These are phyloP conservation scores for Artemisia argyi DNA, from an alignment of 129 eudicot species.

Conservation along the genomic window DNA sequence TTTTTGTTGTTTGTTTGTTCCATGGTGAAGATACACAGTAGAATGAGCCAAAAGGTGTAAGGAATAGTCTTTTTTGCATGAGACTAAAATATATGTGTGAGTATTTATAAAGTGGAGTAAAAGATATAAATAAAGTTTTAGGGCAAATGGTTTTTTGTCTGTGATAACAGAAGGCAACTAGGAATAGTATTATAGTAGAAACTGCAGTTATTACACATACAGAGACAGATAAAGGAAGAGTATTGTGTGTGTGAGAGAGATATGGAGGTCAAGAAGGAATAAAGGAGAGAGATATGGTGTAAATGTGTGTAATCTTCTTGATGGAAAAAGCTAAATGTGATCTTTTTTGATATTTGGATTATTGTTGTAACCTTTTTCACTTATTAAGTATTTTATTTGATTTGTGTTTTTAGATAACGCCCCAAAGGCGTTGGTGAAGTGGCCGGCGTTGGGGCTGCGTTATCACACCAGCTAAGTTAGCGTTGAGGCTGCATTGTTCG, in stretches of 20 bases:
- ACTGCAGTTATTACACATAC: constrained; percentile 59
- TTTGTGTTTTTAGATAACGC: not conserved
- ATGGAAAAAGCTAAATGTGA: constrained; percentile 26
- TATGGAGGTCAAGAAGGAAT: constrained; percentile 5
- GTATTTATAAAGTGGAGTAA: not conserved
- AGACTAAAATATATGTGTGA: constrained; percentile 10
- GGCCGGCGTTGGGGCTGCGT: too few relatives aligned
- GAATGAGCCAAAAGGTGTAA: constrained; percentile 45
- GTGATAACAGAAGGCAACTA: constrained; percentile 39
- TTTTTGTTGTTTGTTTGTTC: constrained; percentile 68
- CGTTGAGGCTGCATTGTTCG: too few relatives aligned
- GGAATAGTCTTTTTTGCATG: constrained; percentile 42
- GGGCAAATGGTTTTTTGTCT: constrained; percentile 43
- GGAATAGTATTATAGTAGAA: constrained; percentile 33
- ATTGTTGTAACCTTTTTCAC: not conserved
- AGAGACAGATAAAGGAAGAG: constrained; percentile 17
- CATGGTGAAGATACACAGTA: constrained; percentile 40
- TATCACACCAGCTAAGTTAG: too few relatives aligned
- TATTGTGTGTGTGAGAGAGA: constrained; percentile 15
- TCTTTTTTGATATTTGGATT: constrained; percentile 41
- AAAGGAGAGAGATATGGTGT: not conserved
- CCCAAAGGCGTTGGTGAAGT: too few relatives aligned
- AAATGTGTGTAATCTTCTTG: constrained; percentile 30
- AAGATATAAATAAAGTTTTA: not conserved
- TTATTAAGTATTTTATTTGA: constrained; percentile 13